Conservation (phyloP, 139 green algal species). For the Gonium pectorale region DNA sequence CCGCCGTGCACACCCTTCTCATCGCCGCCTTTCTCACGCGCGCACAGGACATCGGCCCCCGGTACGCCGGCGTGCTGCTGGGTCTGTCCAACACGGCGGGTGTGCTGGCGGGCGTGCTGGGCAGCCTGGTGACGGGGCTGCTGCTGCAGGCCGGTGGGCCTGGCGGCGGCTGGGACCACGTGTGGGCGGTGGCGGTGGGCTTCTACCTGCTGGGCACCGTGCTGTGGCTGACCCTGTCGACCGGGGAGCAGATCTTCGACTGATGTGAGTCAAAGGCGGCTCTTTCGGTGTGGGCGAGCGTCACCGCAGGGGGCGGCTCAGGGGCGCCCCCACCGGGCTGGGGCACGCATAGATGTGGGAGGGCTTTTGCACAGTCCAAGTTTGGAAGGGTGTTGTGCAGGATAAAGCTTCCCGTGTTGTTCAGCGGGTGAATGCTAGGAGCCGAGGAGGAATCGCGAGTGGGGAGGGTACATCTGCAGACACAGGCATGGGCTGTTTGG, state of each 20-base stretch:
- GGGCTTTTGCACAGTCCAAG: no score
- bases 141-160: constrained; percentile 84
- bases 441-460: no score
- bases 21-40: not conserved
- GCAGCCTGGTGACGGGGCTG: constrained; percentile 89
- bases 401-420: no score
- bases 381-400: no score
- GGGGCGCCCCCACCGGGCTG: no score
- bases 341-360: no score
- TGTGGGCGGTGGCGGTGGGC: constrained; percentile 90
- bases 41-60: constrained; percentile 89
- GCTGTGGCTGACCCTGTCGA: constrained; percentile 93
- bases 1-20: not conserved
- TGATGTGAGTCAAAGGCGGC: no score
- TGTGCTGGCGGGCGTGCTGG: constrained; percentile 95
- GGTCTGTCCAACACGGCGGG: constrained; percentile 97
- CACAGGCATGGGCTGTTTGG: no score
- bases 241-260: constrained; percentile 92
- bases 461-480: no score
- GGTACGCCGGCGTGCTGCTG: constrained; percentile 94
- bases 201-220: constrained; percentile 95
- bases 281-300: no score
- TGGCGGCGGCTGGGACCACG: constrained; percentile 72
- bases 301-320: no score
- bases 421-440: no score